A percentile compares a stretch with the other conserved stretches of the same genome.
phyloP scores from a whole-genome alignment of 139 green algal genomes.

The Pleodorina starrii region DNA sequence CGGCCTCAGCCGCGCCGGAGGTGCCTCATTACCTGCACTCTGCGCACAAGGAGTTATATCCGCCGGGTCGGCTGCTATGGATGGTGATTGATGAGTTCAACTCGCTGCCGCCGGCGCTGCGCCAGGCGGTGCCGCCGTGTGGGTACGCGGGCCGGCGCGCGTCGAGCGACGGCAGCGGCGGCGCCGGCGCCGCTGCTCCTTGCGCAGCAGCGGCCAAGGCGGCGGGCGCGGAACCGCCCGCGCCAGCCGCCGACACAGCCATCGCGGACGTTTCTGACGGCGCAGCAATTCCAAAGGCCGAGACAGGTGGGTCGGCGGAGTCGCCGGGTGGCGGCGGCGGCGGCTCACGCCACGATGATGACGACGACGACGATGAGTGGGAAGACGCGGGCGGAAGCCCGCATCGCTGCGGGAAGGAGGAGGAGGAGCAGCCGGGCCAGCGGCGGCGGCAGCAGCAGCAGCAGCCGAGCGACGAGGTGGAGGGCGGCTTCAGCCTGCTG shows the following conservation, averaged over 20 bases:
- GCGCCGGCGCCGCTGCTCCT: background rate
- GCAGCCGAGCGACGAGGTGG: background rate
- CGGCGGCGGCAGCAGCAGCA: background rate
- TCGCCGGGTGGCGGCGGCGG: background rate
- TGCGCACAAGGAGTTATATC: constrained; percentile 44
- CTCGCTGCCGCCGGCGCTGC: background rate
- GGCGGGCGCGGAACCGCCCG: no score
- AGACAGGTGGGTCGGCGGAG: no score
- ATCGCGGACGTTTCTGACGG: no score
- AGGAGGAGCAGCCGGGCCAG: background rate
- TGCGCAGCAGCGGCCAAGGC: background rate
- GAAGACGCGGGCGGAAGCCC: background rate
- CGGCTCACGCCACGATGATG: no score
- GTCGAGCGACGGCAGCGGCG: background rate
- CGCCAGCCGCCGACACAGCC: no score
- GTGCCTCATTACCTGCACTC: constrained; percentile 35
- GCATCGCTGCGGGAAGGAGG: background rate
- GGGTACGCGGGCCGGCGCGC: background rate
- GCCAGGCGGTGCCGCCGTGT: background rate
- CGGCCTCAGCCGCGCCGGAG: background rate
- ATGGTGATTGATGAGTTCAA: constrained; percentile 24
- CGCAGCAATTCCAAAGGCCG: no score
- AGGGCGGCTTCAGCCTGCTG: background rate
- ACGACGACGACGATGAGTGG: no score
- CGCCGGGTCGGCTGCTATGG: constrained; percentile 43